Percentiles rank a stretch among this genome's conserved stretches.
These are phyloP conservation scores for Agaricus bisporus DNA, from an alignment of 768 basidiomycete genomes.

Conservation along the genomic window DNA sequence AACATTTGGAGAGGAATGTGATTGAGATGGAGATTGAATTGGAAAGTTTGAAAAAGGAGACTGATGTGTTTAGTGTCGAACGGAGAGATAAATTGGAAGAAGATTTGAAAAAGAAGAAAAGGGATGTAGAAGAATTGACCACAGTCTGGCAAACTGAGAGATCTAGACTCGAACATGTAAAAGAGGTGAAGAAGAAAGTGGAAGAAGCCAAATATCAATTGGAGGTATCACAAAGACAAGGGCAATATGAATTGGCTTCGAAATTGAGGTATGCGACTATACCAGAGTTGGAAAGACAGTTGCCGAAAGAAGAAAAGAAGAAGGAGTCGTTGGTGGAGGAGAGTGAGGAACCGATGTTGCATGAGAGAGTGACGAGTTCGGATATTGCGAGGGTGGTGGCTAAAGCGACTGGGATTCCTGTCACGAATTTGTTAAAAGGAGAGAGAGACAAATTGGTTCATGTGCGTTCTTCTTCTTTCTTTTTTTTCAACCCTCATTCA, in stretches of 20 bases:
- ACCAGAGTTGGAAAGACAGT: conserved; percentile 68
- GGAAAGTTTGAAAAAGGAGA: conserved; percentile 85
- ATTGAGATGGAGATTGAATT: conserved; percentile 86
- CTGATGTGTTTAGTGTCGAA: conserved; percentile 78
- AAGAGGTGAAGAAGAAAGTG: conserved; percentile 65
- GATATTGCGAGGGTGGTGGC: conserved; percentile 88
- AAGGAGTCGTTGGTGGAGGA: conserved; percentile 31
- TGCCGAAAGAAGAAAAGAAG: conserved; percentile 49
- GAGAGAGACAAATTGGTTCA: conserved; percentile 87
- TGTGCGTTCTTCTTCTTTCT: conserved; percentile 35
- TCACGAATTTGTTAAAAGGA: conserved; percentile 81
- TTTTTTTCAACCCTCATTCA: background rate
- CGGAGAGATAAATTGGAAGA: conserved; percentile 61
- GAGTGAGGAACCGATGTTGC: conserved; percentile 48
- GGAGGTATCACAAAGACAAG: conserved; percentile 84
- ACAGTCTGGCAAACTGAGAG: conserved; percentile 76
- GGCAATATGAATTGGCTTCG: conserved; percentile 80
- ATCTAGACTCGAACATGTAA: conserved; percentile 58
- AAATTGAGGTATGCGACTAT: conserved; percentile 82
- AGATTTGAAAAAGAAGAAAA: conserved; percentile 53
- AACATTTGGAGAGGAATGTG: conserved; percentile 76
- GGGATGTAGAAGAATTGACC: conserved; percentile 55
- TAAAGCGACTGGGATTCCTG: conserved; percentile 86
- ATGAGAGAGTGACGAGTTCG: conserved; percentile 83
- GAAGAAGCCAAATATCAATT: conserved; percentile 83